Evolutionary conservation across 208 protist species (phyloP), one percentile per base, ranked within the genome.

Genomic region (Jaenimonas drosophilae): DNA sequence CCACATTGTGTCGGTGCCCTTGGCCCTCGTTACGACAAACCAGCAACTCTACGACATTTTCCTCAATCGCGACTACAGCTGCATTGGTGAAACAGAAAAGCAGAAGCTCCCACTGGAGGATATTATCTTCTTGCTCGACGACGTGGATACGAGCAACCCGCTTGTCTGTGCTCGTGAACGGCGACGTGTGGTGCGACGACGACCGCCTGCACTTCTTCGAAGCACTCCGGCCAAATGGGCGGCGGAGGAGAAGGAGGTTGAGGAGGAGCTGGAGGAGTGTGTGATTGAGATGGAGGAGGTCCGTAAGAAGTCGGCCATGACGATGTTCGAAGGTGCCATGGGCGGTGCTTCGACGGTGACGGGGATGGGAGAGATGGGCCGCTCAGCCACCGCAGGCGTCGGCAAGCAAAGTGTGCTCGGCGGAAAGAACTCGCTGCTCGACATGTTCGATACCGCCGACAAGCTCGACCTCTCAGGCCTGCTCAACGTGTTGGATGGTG

Each of bases 1-100:
- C 12, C 66, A 89, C 64, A 52, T 95, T 17, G 64, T 95, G 20
- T 77, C 57, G 24, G 59, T 95, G 23, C 65, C 76, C 16, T 69
- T 95, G 33, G 44, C 54, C 6, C 68, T 74, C 40, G 59, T 93
- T 34, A 50, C 66, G 33, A 88, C 84, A 23, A 95, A 95, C 54
- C 80, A 93, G 64, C 71, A 91, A 39, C 77, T 95, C 36, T 91
- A 82, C 59, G 83, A 95, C 47, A 71, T 91, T 28, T 86, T 95
- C 54, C 74, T 93, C 29, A 74, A 75, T 20, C 72, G 61, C 34
- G 21, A 46, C 40, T 86, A 61, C 46, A 20, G 38, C 26, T 76
- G 72, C 45, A 49, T 76, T 17, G 71, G 73, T 23, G 79, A 87
- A 33, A 65, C 60, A 14, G 66, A 75, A 4, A 14, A 12, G n/a